These are phyloP conservation scores for Clonostachys chloroleuca DNA, from an alignment of 2,329 filamentous ascomycete species.

Conservation along the genomic window DNA sequence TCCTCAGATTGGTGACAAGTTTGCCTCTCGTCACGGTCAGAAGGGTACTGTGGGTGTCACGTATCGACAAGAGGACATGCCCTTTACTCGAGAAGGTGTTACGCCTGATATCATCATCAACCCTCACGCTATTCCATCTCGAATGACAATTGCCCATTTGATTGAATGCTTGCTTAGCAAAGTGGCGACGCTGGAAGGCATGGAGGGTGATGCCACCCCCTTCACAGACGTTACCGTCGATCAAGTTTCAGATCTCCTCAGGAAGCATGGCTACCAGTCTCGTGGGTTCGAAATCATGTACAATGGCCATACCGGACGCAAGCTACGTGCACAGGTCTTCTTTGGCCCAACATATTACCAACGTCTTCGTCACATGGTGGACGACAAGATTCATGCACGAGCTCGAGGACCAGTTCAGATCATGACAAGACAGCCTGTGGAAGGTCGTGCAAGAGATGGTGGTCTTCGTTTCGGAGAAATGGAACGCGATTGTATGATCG, in stretches of 20 bases:
- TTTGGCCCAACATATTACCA: slow-evolving; percentile 98
- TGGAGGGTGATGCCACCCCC: slow-evolving; percentile 94
- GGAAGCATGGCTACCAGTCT: slow-evolving; percentile 90
- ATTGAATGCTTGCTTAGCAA: slow-evolving; percentile 98
- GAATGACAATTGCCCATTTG: slow-evolving; percentile 99
- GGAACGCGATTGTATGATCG: slow-evolving; percentile 99
- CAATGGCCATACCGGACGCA: slow-evolving; percentile 93
- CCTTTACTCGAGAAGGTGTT: slow-evolving; percentile 87
- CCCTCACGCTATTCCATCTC: slow-evolving; percentile 97
- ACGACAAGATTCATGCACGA: slow-evolving; percentile 99
- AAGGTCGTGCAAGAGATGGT: slow-evolving; percentile 96
- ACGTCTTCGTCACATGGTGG: slow-evolving; percentile 97
- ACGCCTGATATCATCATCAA: slow-evolving; percentile 98
- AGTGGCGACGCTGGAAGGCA: slow-evolving; percentile 86
- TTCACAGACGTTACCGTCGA: slow-evolving; percentile 98
- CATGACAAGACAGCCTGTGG: slow-evolving; percentile 92
- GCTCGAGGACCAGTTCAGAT: slow-evolving; percentile 96
- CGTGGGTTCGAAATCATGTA: slow-evolving; percentile 99
- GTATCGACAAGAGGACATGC: slow-evolving; percentile 97
- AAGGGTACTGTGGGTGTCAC: slow-evolving; percentile 99
- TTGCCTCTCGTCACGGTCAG: slow-evolving; percentile 97
- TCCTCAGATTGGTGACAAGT: slow-evolving; percentile 98
- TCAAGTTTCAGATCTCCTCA: slow-evolving; percentile 80
- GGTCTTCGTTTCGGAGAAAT: slow-evolving; percentile 99
- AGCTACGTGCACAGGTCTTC: slow-evolving; percentile 92